These are phyloP conservation scores for Noccaea caerulescens DNA, from an alignment of 345 rosid genomes.

Conservation along the genomic window DNA sequence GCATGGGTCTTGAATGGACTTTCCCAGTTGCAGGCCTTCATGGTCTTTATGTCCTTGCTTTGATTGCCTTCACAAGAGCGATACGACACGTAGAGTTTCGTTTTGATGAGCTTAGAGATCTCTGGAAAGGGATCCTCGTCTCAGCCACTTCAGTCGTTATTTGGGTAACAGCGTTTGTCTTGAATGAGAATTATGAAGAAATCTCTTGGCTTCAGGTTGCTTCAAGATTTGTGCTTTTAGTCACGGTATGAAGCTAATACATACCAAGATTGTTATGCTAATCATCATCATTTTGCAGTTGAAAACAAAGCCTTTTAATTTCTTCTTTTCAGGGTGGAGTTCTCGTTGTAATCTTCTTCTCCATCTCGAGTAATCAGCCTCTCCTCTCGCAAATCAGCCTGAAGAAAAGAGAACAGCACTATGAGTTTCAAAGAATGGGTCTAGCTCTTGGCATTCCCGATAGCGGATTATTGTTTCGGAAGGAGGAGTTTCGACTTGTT, in stretches of 20 bases:
- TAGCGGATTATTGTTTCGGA: slow-evolving; percentile 66
- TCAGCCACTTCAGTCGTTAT: slow-evolving; percentile 69
- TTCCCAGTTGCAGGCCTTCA: slow-evolving; percentile 66
- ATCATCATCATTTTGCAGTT: slow-evolving; percentile 19
- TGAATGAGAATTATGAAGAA: slow-evolving; percentile 66
- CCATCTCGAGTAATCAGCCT: slow-evolving; percentile 85
- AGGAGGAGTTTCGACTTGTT: slow-evolving; percentile 52
- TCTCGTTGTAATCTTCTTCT: slow-evolving; percentile 74
- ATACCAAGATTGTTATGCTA: neutral
- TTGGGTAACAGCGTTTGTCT: slow-evolving; percentile 68
- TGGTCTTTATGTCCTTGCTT: slow-evolving; percentile 54
- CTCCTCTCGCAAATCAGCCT: slow-evolving; percentile 85
- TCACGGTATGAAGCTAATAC: slow-evolving; percentile 51
- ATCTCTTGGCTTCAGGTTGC: slow-evolving; percentile 76
- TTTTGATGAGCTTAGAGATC: slow-evolving; percentile 85
- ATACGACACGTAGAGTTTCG: slow-evolving; percentile 82
- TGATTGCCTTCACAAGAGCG: slow-evolving; percentile 64
- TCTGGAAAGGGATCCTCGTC: slow-evolving; percentile 80
- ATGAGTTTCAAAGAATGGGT: slow-evolving; percentile 73
- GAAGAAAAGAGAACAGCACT: slow-evolving; percentile 65
- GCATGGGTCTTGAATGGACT: slow-evolving; percentile 60
- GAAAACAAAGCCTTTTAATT: neutral
- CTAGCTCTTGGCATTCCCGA: slow-evolving; percentile 89
- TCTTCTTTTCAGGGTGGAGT: slow-evolving; percentile 60
- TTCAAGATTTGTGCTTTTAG: slow-evolving; percentile 78